Base-by-base conservation (phyloP, 345 rosid genomes). In the Mangifera indica region DNA sequence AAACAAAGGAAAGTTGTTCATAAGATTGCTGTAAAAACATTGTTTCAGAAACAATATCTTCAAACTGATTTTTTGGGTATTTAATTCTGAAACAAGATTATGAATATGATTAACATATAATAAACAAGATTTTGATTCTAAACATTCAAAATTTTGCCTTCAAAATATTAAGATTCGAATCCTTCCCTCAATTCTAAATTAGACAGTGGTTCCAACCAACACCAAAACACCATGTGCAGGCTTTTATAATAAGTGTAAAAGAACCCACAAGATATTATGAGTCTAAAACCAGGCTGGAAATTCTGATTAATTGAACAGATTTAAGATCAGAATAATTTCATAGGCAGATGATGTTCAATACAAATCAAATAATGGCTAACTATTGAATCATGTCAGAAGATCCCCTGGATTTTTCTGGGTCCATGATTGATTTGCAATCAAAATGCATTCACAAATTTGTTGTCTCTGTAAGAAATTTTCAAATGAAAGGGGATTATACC, bases 401-500 rank as follows among this genome's bases (percentile, higher is more conserved):
- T 3, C 15, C 18, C 53, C 53, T 49, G 4, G n/a, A 49, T 49
- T 37, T 6, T 37, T 8, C 8, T 37, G 9, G 8, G 42, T 37
- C 42, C 5, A 37, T 6, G 7, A 37, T 37, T 37, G 42, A 37
- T 37, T 37, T 37, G 42, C 42, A 37, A 37, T 37, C 42, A 37
- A 37, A 37, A 5, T 37, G 42, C 42, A 37, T 37, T 37, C 42
- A 37, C 9, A 37, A 5, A 34, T 34, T 5, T 34, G 40, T 4
- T 34, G 2, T 34, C 5, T 34, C 40, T 34, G 5, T 34, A 29
- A 29, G 3, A 29, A 29, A 29, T 1, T 3, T 29, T 29, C 32
- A 29, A 1, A 24, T 57, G 12, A 46, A 25, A 45, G 20, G 24
- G 25, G 56, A 34, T 60, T 29, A 49, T 80, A 91, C 97, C 97